Evolutionary conservation across 2,329 filamentous ascomycete genomes (phyloP).

Genomic region (Colletotrichum sublineola): DNA sequence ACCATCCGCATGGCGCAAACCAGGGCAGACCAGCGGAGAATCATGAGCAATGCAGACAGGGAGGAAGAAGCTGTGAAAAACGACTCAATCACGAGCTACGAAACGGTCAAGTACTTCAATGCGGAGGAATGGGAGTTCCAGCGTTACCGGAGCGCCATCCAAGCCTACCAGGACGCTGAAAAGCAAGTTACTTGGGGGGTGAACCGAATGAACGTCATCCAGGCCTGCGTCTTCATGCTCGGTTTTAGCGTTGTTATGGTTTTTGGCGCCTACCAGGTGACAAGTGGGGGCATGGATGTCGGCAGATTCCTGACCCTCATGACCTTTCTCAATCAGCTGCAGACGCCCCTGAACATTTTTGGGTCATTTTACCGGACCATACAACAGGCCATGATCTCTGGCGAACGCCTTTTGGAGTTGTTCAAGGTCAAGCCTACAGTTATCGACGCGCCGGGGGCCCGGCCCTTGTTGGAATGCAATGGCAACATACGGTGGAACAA

Average conservation of each 20-base stretch:
- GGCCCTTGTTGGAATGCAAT: conserved; percentile 74
- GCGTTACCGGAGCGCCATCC: conserved; percentile 78
- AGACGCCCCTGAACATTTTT: conserved; percentile 87
- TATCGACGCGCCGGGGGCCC: conserved; percentile 78
- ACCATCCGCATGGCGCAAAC: conserved; percentile 97
- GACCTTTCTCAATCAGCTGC: conserved; percentile 83
- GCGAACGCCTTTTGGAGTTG: conserved; percentile 92
- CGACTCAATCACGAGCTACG: conserved; percentile 98
- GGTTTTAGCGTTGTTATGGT: conserved; percentile 80
- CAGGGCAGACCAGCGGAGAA: conserved; percentile 87
- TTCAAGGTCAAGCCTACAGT: conserved; percentile 98
- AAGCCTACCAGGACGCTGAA: conserved; percentile 79
- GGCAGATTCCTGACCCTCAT: conserved; percentile 81
- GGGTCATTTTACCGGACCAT: conserved; percentile 97
- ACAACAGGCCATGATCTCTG: conserved; percentile 97
- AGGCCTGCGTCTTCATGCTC: conserved; percentile 83
- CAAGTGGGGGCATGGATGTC: conserved; percentile 72
- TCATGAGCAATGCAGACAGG: conserved; percentile 94
- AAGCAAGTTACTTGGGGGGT: conserved; percentile 82
- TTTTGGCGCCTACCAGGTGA: conserved; percentile 83
- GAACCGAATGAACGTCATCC: conserved; percentile 84
- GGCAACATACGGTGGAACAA: conserved; percentile 90
- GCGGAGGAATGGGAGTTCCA: conserved; percentile 84
- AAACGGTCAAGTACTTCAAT: conserved; percentile 94
- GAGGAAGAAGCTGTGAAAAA: conserved; percentile 99